phyloP scores from a whole-genome alignment of 345 rosid species.

The Bruguiera sexangula region DNA sequence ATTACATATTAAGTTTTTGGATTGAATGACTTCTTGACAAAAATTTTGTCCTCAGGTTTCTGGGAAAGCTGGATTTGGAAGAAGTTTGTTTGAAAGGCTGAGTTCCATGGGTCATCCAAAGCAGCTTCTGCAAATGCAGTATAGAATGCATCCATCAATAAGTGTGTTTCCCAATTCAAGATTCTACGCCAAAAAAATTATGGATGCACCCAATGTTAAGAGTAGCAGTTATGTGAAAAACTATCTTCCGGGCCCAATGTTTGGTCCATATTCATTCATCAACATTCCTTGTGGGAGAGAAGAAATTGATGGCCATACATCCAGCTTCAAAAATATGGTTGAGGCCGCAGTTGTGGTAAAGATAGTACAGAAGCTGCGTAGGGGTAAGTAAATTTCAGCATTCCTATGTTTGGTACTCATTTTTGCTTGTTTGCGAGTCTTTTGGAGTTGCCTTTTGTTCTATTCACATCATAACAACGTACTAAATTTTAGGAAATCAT shows the following conservation, averaged over 20 bases:
- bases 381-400: constrained; percentile 29
- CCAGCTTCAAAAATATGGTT: constrained; percentile 38
- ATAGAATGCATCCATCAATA: constrained; percentile 80
- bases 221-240: constrained; percentile 17
- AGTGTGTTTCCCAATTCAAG: constrained; percentile 52
- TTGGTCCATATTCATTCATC: constrained; percentile 50
- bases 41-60: constrained; percentile 30
- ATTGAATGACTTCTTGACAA: no score
- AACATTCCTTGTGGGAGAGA: constrained; percentile 43
- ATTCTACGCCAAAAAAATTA: constrained; percentile 44
- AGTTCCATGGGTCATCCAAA: constrained; percentile 37
- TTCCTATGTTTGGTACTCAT: no score
- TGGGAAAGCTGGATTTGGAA: constrained; percentile 38
- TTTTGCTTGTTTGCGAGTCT: no score
- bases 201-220: constrained; percentile 36
- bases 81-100: constrained; percentile 71
- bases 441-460: no score
- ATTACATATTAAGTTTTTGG: no score
- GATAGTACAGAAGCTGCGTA: constrained; percentile 30
- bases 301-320: constrained; percentile 21
- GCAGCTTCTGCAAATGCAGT: constrained; percentile 54
- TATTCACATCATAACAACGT: no score
- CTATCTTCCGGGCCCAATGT: constrained; percentile 39
- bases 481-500: no score
- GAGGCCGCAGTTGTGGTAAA: constrained; percentile 44